These are phyloP conservation scores for Lactuca saligna DNA, from an alignment of 129 eudicot genomes.

Conservation along the genomic window DNA sequence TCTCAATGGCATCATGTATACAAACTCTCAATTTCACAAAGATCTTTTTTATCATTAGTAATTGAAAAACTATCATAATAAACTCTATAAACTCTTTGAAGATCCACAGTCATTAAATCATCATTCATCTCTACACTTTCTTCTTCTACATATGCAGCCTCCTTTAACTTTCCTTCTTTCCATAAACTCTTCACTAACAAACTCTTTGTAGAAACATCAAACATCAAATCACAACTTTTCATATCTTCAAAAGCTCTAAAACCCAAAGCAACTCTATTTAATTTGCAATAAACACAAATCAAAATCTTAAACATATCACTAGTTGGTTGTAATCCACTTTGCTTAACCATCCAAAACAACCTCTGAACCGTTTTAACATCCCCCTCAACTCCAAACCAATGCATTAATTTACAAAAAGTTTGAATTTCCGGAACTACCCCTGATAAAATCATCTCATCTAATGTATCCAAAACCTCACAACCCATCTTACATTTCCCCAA, in stretches of 20 bases:
- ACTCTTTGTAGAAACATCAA: conserved; percentile 61
- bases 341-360: conserved; percentile 70
- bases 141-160: conserved; percentile 88
- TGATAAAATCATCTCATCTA: conserved; percentile 67
- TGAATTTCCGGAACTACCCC: conserved; percentile 69
- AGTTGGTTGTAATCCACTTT: conserved; percentile 69
- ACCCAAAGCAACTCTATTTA: conserved; percentile 66
- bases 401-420: conserved; percentile 78
- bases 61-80: conserved; percentile 40
- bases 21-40: conserved; percentile 17
- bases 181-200: conserved; percentile 80
- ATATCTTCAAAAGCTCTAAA: conserved; percentile 75
- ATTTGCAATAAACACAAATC: conserved; percentile 67
- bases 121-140: conserved; percentile 35
- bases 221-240: conserved; percentile 49
- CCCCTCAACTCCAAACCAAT: conserved; percentile 65
- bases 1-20: background rate
- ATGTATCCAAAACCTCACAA: conserved; percentile 45
- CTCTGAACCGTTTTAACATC: conserved; percentile 70
- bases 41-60: conserved; percentile 10
- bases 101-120: conserved; percentile 49
- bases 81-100: conserved; percentile 41
- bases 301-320: conserved; percentile 65
- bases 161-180: conserved; percentile 81
- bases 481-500: conserved; percentile 77